Evolutionary conservation across 2,329 filamentous ascomycete species (phyloP).

Genomic region (Zasmidium citrigriseum): DNA sequence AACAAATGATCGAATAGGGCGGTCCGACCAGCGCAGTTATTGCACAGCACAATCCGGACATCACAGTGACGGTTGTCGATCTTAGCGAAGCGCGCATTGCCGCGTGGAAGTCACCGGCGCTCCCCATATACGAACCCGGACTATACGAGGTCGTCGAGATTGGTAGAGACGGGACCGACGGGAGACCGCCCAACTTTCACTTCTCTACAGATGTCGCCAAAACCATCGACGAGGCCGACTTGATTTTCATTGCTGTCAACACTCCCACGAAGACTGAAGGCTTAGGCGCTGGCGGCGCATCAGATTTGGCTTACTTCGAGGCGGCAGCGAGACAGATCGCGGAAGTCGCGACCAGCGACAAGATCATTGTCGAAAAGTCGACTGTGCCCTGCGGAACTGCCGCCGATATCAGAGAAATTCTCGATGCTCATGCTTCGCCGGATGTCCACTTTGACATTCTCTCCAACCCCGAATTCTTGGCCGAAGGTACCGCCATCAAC

Average conservation of each 20-base stretch:
- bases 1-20: slow-evolving; percentile 47
- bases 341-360: slow-evolving; percentile 63
- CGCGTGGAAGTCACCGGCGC: slow-evolving; percentile 71
- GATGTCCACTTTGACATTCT: slow-evolving; percentile 71
- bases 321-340: slow-evolving; percentile 69
- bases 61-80: slow-evolving; percentile 75
- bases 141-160: slow-evolving; percentile 67
- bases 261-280: slow-evolving; percentile 75
- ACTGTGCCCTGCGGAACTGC: slow-evolving; percentile 78
- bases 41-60: slow-evolving; percentile 70
- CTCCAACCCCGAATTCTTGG: slow-evolving; percentile 80
- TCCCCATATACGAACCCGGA: slow-evolving; percentile 76
- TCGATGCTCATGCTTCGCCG: slow-evolving; percentile 57
- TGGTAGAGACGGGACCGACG: slow-evolving; percentile 49
- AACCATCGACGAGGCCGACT: slow-evolving; percentile 66
- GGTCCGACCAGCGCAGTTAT: slow-evolving; percentile 75
- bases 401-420: slow-evolving; percentile 67
- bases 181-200: slow-evolving; percentile 65
- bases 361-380: slow-evolving; percentile 79
- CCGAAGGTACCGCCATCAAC: slow-evolving; percentile 72
- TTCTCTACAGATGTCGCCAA: slow-evolving; percentile 69
- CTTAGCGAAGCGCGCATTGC: slow-evolving; percentile 65
- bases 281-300: slow-evolving; percentile 68
- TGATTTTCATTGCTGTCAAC: slow-evolving; percentile 76
- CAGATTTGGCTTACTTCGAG: slow-evolving; percentile 73